Base-by-base conservation (phyloP, 164 flowering plant species). In the Nymphaea thermarum region DNA sequence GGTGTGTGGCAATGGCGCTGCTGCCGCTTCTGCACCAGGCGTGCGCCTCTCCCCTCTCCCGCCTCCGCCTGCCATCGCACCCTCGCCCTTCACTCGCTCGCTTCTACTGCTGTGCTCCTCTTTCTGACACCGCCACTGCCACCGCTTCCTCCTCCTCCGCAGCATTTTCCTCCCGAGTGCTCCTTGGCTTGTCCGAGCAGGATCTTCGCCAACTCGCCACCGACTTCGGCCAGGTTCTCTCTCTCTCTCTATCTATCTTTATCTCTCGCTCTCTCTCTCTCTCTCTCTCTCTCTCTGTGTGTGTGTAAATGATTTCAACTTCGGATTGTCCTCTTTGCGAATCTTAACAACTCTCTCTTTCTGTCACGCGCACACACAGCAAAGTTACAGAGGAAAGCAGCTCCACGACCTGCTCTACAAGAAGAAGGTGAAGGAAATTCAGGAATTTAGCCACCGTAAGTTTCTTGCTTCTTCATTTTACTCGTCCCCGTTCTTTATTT, bases 321-420 rank as follows among this genome's bases (percentile, higher is more conserved):
- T 7, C 55, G 12, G 12, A 6, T 47, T 4, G 11, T 47, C 53
- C 55, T 47, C 55, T 6, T 47, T 12, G 55, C 2, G 4, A 47
- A 47, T 12, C 55, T 12, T 47, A 47, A 47, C 12, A 7, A 6
- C 55, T 47, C 55, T 47, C 55, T 2, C 53, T 45, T 45, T 12
- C 55, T 7, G 55, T 47, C 36, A 12, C 12, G 55, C 12, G 55
- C 12, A 12, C 7, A 59, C 7, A 11, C 65, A 93, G 99, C 78
- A 91, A 86, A 82, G 77, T 15, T 94, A 82, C 64, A 80, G 99
- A 78, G 99, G 99, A 44, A 94, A 91, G 76, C 98, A 90, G 71
- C 81, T 94, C 16, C 86, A 94, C 69, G 89, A 88, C 63, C 84
- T 91, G 4, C 68, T 94, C 4, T 94, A 94, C 83, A 83, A 94